These are phyloP conservation scores for Piedraia hortae DNA, from an alignment of 2,329 filamentous ascomycete genomes.

Conservation along the genomic window DNA sequence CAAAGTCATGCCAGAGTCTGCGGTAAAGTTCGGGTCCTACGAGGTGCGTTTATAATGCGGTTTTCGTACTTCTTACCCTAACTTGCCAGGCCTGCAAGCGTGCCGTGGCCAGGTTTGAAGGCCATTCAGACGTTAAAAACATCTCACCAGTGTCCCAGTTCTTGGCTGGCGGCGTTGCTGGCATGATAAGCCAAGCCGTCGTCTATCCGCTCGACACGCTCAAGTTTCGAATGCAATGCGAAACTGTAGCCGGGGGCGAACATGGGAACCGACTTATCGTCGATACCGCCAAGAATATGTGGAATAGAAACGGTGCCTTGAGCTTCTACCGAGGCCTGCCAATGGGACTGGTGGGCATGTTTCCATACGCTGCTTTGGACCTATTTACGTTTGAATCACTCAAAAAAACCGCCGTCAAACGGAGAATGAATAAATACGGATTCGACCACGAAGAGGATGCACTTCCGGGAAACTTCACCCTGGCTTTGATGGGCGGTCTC, in stretches of 20 bases:
- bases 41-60: slow-evolving; percentile 25
- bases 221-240: slow-evolving; percentile 75
- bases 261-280: slow-evolving; percentile 60
- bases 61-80: not conserved
- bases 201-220: slow-evolving; percentile 84
- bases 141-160: slow-evolving; percentile 76
- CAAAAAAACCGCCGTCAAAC: slow-evolving; percentile 43
- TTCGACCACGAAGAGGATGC: slow-evolving; percentile 63
- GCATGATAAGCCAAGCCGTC: slow-evolving; percentile 81
- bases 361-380: slow-evolving; percentile 91
- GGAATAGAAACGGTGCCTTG: slow-evolving; percentile 40
- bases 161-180: slow-evolving; percentile 65
- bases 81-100: slow-evolving; percentile 46
- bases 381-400: slow-evolving; percentile 85
- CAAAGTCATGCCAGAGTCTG: slow-evolving; percentile 96
- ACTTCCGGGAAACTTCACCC: slow-evolving; percentile 50
- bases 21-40: slow-evolving; percentile 93
- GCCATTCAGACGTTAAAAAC: slow-evolving; percentile 51
- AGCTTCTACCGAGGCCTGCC: slow-evolving; percentile 78
- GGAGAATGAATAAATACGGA: slow-evolving; percentile 39
- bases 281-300: slow-evolving; percentile 69
- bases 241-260: slow-evolving; percentile 63
- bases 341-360: slow-evolving; percentile 87
- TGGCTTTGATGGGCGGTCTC: slow-evolving; percentile 68
- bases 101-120: slow-evolving; percentile 60